Percentiles rank a stretch among this genome's conserved stretches.
phyloP scores from a whole-genome alignment of 345 rosid genomes.

The Bretschneidera sinensis region DNA sequence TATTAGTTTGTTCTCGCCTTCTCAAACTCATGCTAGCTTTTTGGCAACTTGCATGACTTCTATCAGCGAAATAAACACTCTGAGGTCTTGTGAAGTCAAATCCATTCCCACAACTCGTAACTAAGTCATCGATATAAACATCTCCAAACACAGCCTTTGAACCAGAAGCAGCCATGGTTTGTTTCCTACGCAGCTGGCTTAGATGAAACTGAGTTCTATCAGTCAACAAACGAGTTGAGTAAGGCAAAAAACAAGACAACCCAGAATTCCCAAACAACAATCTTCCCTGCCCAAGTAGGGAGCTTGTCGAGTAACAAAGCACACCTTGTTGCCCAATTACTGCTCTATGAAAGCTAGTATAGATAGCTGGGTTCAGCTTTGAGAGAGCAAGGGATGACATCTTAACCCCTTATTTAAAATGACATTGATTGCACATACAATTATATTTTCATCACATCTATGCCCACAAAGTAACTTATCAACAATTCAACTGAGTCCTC shows the following conservation, averaged over 20 bases:
- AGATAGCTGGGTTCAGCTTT: constrained; percentile 38
- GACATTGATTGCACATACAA: not conserved
- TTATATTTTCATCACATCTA: not conserved
- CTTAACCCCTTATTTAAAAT: constrained; percentile 23
- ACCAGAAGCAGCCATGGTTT: constrained; percentile 63
- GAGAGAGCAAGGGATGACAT: constrained; percentile 57
- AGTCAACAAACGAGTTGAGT: constrained; percentile 19
- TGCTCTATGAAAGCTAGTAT: constrained; percentile 36
- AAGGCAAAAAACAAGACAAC: constrained; percentile 18
- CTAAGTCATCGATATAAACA: constrained; percentile 54
- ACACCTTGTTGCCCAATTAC: constrained; percentile 14
- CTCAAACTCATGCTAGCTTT: constrained; percentile 48
- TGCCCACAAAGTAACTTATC: not conserved
- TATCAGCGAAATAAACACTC: constrained; percentile 47
- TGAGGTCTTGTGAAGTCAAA: constrained; percentile 49
- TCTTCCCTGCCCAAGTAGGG: constrained; percentile 18
- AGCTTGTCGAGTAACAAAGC: constrained; percentile 17
- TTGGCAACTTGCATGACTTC: constrained; percentile 31
- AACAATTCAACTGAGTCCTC: not conserved
- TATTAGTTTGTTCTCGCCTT: constrained; percentile 28
- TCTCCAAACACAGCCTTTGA: constrained; percentile 67
- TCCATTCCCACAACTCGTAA: constrained; percentile 46
- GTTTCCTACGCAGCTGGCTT: constrained; percentile 22
- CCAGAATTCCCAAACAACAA: constrained; percentile 13
- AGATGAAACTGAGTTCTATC: constrained; percentile 17